phyloP scores from a whole-genome alignment of 1,284 basidiomycete species.

The Cutaneotrichosporon daszewskae region DNA sequence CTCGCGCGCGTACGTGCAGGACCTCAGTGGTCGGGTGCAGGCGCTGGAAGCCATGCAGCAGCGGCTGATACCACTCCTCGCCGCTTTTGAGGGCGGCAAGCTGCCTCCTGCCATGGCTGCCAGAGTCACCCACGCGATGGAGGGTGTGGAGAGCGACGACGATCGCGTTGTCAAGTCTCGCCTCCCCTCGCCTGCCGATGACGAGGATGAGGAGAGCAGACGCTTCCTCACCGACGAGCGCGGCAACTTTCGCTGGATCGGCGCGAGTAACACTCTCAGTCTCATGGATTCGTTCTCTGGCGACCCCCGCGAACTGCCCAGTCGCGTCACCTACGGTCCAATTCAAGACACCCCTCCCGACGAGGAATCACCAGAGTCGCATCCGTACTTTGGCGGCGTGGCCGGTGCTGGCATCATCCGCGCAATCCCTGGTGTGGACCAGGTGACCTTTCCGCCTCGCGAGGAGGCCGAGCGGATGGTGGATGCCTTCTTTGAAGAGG shows the following conservation, averaged over 20 bases:
- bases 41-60: slow-evolving; percentile 34
- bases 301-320: slow-evolving; percentile 7
- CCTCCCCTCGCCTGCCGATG: slow-evolving; percentile 42
- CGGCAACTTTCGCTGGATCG: slow-evolving; percentile 86
- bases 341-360: slow-evolving; percentile 5
- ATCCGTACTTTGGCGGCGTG: slow-evolving; percentile 75
- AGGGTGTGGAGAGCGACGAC: slow-evolving; percentile 6
- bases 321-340: slow-evolving; percentile 10
- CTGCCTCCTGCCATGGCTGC: background rate
- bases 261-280: slow-evolving; percentile 82
- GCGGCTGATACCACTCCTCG: slow-evolving; percentile 34
- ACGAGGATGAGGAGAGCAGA: slow-evolving; percentile 48
- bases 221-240: slow-evolving; percentile 56
- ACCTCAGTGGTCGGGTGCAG: slow-evolving; percentile 42
- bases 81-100: slow-evolving; percentile 30
- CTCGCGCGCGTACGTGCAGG: slow-evolving; percentile 43
- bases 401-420: slow-evolving; percentile 80
- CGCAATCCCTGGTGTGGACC: slow-evolving; percentile 72
- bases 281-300: slow-evolving; percentile 73
- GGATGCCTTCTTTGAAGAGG: slow-evolving; percentile 72
- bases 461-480: slow-evolving; percentile 80
- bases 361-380: slow-evolving; percentile 9
- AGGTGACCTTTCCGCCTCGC: slow-evolving; percentile 76
- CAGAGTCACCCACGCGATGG: background rate
- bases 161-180: slow-evolving; percentile 14